Evolutionary conservation across 768 basidiomycete genomes (phyloP).

Genomic region (Termitomyces sp.): DNA sequence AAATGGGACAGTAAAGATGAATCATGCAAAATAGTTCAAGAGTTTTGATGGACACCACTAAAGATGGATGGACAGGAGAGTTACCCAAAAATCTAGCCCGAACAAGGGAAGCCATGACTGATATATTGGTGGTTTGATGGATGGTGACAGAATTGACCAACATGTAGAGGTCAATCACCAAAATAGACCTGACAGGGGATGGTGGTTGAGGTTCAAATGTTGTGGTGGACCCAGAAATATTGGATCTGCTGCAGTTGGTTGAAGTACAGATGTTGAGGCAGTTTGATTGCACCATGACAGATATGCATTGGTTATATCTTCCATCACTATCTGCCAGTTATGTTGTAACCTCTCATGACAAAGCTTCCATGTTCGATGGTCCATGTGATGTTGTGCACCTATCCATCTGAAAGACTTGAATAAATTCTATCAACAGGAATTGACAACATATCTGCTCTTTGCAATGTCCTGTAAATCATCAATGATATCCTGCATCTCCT

Average conservation of each 20-base stretch:
- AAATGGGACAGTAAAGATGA: constrained; percentile 11
- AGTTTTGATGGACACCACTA: constrained; percentile 18
- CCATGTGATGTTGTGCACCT: not conserved
- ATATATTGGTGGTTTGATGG: not conserved
- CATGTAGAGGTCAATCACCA: constrained; percentile 12
- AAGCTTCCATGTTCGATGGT: constrained; percentile 5
- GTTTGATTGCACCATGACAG: not conserved
- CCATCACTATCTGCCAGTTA: constrained; percentile 6
- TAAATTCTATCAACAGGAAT: not conserved
- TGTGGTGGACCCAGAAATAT: not conserved
- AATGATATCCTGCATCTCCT: not conserved
- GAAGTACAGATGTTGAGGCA: not conserved
- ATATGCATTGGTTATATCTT: not conserved
- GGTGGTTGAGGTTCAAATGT: not conserved
- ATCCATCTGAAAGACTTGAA: not conserved
- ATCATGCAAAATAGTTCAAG: constrained; percentile 18
- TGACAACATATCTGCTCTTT: not conserved
- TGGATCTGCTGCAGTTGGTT: not conserved
- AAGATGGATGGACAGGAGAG: constrained; percentile 14
- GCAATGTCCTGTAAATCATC: not conserved
- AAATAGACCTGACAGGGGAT: constrained; percentile 11
- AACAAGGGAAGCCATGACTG: constrained; percentile 9
- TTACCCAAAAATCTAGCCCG: constrained; percentile 15
- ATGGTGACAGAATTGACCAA: constrained; percentile 4
- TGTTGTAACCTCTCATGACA: not conserved